Percentiles rank a stretch among this genome's conserved stretches.
Evolutionary conservation across 1,139 yeast genomes (phyloP).

Genomic region (Candida sanyaensis): DNA sequence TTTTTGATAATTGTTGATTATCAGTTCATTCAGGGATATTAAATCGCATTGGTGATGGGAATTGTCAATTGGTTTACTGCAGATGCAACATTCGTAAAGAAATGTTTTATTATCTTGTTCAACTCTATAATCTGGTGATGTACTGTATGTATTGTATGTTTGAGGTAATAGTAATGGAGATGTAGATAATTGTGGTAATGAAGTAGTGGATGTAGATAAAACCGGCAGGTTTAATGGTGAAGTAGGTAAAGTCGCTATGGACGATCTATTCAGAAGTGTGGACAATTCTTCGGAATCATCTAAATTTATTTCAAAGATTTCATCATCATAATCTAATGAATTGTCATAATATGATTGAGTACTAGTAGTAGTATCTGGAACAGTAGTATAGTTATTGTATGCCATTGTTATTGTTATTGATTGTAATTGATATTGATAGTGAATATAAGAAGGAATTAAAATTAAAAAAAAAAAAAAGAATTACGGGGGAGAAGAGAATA

Average conservation of each 20-base stretch:
- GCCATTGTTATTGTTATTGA: slow-evolving; percentile 1
- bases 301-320: not conserved
- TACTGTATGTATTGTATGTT: not conserved
- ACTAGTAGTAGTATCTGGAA: not conserved
- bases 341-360: not conserved
- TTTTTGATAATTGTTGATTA: not conserved
- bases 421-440: no score
- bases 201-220: not conserved
- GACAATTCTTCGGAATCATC: not conserved
- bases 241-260: not conserved
- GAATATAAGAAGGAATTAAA: not conserved
- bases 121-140: not conserved
- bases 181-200: not conserved
- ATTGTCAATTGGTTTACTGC: not conserved
- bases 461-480: not conserved
- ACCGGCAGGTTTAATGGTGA: not conserved
- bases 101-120: not conserved
- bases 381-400: not conserved
- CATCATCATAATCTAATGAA: not conserved
- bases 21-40: slow-evolving; percentile 1
- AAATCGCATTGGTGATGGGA: not conserved
- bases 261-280: not conserved
- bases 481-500: slow-evolving; percentile 1
- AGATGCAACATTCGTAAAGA: slow-evolving; percentile 2
- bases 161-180: slow-evolving; percentile 1